A percentile compares a stretch with the other conserved stretches of the same genome.
Conservation (phyloP, 2,329 filamentous ascomycete genomes). For the Annulohypoxylon truncatum region DNA sequence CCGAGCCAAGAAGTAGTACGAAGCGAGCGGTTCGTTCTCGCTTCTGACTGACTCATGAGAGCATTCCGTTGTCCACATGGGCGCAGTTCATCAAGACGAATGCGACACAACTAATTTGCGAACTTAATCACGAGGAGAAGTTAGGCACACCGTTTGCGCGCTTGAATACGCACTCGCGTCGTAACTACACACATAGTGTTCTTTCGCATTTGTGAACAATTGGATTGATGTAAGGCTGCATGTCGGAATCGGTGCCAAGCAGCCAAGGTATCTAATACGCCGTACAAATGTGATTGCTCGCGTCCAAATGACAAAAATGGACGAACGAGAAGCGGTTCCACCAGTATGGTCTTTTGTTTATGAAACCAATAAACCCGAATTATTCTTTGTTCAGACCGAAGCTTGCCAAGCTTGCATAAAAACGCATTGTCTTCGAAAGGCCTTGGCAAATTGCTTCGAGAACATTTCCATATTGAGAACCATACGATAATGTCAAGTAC, state of each 20-base stretch:
- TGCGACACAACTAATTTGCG: constrained; percentile 28
- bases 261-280: not conserved
- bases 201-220: not conserved
- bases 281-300: constrained; percentile 8
- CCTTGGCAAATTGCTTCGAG: constrained; percentile 32
- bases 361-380: constrained; percentile 11
- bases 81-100: constrained; percentile 30
- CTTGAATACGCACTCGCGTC: constrained; percentile 27
- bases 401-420: constrained; percentile 34
- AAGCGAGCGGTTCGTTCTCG: constrained; percentile 23
- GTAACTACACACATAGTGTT: constrained; percentile 21
- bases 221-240: not conserved
- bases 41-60: constrained; percentile 18
- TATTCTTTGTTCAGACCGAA: constrained; percentile 18
- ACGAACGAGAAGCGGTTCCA: not conserved
- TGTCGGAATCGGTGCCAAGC: not conserved
- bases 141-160: constrained; percentile 23
- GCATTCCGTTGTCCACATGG: constrained; percentile 29
- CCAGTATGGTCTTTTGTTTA: constrained; percentile 10
- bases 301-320: constrained; percentile 22
- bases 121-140: constrained; percentile 34
- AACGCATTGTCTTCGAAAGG: constrained; percentile 21
- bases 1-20: constrained; percentile 24
- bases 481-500: constrained; percentile 16
- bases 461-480: constrained; percentile 20